Evolutionary conservation across 2,329 filamentous ascomycete species (phyloP).

Genomic region (Claviceps africana): DNA sequence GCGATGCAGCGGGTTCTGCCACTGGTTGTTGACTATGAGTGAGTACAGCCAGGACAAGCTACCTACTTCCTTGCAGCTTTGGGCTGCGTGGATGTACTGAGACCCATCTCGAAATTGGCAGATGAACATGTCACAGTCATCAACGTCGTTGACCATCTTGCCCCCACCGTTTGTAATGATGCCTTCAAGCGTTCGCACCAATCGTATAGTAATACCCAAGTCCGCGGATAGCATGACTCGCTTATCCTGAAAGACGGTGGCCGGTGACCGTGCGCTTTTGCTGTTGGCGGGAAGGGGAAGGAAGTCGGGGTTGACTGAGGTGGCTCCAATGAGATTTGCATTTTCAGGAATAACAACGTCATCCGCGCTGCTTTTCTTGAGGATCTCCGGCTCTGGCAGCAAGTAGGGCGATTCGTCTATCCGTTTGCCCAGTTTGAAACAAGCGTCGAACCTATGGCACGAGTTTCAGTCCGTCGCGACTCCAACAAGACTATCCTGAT

Average conservation of each 20-base stretch:
- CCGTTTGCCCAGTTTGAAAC: constrained; percentile 77
- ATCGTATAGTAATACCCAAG: constrained; percentile 52
- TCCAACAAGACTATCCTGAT: neutral
- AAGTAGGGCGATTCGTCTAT: constrained; percentile 81
- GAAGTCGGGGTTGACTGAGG: constrained; percentile 32
- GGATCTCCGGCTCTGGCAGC: constrained; percentile 72
- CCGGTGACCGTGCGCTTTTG: constrained; percentile 31
- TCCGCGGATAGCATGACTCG: constrained; percentile 66
- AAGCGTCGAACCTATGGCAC: constrained; percentile 73
- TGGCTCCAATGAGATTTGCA: constrained; percentile 53
- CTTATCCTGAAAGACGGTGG: constrained; percentile 64
- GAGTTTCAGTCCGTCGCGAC: neutral
- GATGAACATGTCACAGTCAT: constrained; percentile 68
- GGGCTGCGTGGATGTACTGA: constrained; percentile 65
- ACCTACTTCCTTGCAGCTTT: constrained; percentile 68
- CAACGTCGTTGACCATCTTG: constrained; percentile 46
- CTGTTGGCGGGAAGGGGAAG: constrained; percentile 28
- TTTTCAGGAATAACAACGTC: constrained; percentile 42
- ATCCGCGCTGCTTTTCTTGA: constrained; percentile 44
- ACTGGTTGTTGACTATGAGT: constrained; percentile 75
- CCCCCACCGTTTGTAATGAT: constrained; percentile 64
- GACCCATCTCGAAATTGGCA: constrained; percentile 75
- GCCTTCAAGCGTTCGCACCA: constrained; percentile 52
- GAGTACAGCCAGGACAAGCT: constrained; percentile 92
- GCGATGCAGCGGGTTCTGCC: constrained; percentile 71